A percentile compares a stretch with the other conserved stretches of the same genome.
Evolutionary conservation across 371 early-diverging fungal genomes (phyloP).

Genomic region (Rhizopus delemar): DNA sequence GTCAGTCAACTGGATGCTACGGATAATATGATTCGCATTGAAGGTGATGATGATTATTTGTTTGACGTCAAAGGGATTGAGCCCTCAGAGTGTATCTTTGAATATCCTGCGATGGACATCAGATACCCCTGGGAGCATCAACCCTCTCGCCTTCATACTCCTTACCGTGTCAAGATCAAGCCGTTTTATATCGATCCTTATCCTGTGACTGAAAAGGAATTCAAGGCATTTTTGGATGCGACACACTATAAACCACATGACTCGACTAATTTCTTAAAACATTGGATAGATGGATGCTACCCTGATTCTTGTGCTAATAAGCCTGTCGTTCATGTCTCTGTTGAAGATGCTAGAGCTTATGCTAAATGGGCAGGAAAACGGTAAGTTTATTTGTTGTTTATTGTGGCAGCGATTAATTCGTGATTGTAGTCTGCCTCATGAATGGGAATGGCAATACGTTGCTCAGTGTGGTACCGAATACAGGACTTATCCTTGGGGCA

Average conservation of each 20-base stretch:
- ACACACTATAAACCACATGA: slow-evolving; percentile 30
- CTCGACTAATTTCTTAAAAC: slow-evolving; percentile 35
- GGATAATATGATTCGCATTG: slow-evolving; percentile 32
- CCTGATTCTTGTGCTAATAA: slow-evolving; percentile 28
- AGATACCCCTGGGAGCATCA: slow-evolving; percentile 35
- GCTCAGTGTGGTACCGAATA: slow-evolving; percentile 33
- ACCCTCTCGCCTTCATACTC: slow-evolving; percentile 17
- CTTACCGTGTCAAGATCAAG: slow-evolving; percentile 28
- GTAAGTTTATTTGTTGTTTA: slow-evolving; percentile 12
- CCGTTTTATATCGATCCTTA: slow-evolving; percentile 34
- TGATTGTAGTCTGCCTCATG: slow-evolving; percentile 28
- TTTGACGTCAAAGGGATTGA: slow-evolving; percentile 21
- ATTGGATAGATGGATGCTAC: slow-evolving; percentile 32
- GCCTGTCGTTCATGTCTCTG: slow-evolving; percentile 34
- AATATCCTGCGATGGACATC: slow-evolving; percentile 27
- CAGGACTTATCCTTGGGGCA: slow-evolving; percentile 33
- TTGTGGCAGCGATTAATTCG: too few species aligned
- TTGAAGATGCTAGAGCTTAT: slow-evolving; percentile 38
- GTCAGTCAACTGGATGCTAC: slow-evolving; percentile 14
- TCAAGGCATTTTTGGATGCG: slow-evolving; percentile 31
- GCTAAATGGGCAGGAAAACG: slow-evolving; percentile 39
- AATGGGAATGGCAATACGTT: slow-evolving; percentile 41
- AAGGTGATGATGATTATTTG: slow-evolving; percentile 23
- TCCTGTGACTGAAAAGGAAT: slow-evolving; percentile 32
- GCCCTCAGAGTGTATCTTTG: slow-evolving; percentile 11